Base-by-base conservation (phyloP, 2,329 filamentous ascomycete genomes). In the Celoporthe dispersa region DNA sequence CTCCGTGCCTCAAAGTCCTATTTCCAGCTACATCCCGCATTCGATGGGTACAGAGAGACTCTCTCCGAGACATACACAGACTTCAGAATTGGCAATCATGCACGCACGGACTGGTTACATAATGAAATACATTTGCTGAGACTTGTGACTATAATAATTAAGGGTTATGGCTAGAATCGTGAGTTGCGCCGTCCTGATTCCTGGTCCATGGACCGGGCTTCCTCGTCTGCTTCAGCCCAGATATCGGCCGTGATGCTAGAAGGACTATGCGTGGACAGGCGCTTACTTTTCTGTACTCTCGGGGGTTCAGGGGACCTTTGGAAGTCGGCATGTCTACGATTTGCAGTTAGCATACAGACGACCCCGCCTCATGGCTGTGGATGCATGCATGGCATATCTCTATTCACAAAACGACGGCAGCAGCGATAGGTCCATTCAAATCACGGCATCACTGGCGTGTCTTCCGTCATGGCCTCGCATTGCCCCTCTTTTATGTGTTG, bases 391-490 rank as follows among this genome's bases (percentile, higher is more conserved):
- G 33, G 16, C 2, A 55, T 28, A 55, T 57, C 25, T 57, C 53
- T 57, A 33, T 14, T 16, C 12, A 2, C 25, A 31, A 5, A 31
- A 19, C 19, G 16, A 31, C 25, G 14, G 28, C 28, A 16, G 33
- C 28, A 57, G 6, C 12, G 14, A 57, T 57, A 57, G 53, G 53
- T 57, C 53, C 25, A 16, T 31, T 31, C 25, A 31, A 63, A 63
- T 44, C 60, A 63, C 60, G 62, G 62, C 39, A 64, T 64, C 39
- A 28, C 4, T 33, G 19, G 37, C 41, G 9, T 44, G 25, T 41
- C 39, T 64, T 44, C 41, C 62, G 62, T 48, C 62, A 64, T 64
- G 25, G 14, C 25, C 25, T 31, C 53, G 12, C 14, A 28, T 14
- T 55, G 16, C 41, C 41, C 25, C 11, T 22, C 55, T 31, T 35